Evolutionary conservation across 805 yeast species (phyloP), one percentile per base, ranked within the genome.

Genomic region (Teunomyces gatunensis): DNA sequence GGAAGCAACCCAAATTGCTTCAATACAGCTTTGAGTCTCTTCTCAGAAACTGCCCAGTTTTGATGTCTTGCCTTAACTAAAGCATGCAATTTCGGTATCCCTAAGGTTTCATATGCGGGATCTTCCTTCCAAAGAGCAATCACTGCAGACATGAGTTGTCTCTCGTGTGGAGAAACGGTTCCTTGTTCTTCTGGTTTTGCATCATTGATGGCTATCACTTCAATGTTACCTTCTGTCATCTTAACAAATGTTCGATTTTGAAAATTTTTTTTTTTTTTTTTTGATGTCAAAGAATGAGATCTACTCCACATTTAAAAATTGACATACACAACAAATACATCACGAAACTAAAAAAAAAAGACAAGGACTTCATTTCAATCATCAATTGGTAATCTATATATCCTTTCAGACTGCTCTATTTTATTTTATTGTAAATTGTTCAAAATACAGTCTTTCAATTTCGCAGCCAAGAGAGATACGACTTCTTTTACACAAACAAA

Each of bases 111-210:
- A 21, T 82, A 76, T 1, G 74, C 64, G 1, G 88, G 83, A 54
- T 85, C 89, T 45, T 75, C 74, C 53, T 80, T 81, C 92, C 94
- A 87, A 7, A 85, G 62, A 5, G 72, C 68, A 36, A 84, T 76
- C n/a, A 85, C 81, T 30, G 75, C 78, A 46, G 79, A 81, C 28
- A 83, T 79, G 9, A 84, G 69, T 60, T 82, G 81, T 37, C 85
- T 68, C 43, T 77, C 81, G 46, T 75, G 77, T 3, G 89, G 89
- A n/a, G 68, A 67, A 3, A 68, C 42, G 1, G 64, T 63, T n/a
- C 55, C 60, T 3, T 52, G 50, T 34, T 60, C 60, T 11, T 50
- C 54, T 4, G 49, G 47, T 17, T 49, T 45, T 7, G 55, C 51
- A 46, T 72, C 77, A 47, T 72, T 72, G 29, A 72, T 70, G 12